phyloP scores from a whole-genome alignment of 495 filamentous ascomycete species.

The Lentithecium fluviatile region DNA sequence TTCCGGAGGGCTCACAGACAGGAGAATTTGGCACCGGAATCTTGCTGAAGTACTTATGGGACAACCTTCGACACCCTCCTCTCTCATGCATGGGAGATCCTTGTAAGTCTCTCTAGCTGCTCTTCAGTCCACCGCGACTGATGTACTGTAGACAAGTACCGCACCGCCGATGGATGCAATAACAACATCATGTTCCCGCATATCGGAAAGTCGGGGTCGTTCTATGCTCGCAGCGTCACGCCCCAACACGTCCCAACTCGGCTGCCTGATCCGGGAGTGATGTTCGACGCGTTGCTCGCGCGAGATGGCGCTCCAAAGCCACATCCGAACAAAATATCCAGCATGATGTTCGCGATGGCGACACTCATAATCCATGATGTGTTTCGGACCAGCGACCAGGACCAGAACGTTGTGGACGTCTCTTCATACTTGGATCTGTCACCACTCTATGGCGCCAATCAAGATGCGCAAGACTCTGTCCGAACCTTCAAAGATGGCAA shows the following conservation, averaged over 20 bases:
- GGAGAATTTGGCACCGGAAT: neutral
- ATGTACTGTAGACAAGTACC: neutral
- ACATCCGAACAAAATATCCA: constrained; percentile 12
- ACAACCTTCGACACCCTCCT: constrained; percentile 16
- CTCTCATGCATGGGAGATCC: constrained; percentile 4
- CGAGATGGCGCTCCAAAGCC: neutral
- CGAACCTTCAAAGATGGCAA: constrained; percentile 9
- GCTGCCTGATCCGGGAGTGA: constrained; percentile 2
- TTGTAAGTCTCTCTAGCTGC: constrained; percentile 3
- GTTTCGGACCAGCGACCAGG: constrained; percentile 10
- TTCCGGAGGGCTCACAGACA: neutral
- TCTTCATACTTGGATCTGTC: constrained; percentile 23
- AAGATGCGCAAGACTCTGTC: constrained; percentile 1
- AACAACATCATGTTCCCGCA: constrained; percentile 17
- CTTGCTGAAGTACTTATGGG: constrained; percentile 11
- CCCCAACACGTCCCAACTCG: neutral
- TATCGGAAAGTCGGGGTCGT: constrained; percentile 9
- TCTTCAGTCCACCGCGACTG: too few relatives aligned
- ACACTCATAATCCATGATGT: constrained; percentile 27
- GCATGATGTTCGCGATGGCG: constrained; percentile 6
- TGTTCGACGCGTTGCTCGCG: constrained; percentile 6
- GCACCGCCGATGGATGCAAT: constrained; percentile 14
- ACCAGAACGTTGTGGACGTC: constrained; percentile 2
- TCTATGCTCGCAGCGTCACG: neutral
- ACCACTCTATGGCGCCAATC: constrained; percentile 13